Evolutionary conservation across 2,329 filamentous ascomycete species (phyloP), one percentile per base, ranked within the genome.

Genomic region (Aspergillus quadricinctus): DNA sequence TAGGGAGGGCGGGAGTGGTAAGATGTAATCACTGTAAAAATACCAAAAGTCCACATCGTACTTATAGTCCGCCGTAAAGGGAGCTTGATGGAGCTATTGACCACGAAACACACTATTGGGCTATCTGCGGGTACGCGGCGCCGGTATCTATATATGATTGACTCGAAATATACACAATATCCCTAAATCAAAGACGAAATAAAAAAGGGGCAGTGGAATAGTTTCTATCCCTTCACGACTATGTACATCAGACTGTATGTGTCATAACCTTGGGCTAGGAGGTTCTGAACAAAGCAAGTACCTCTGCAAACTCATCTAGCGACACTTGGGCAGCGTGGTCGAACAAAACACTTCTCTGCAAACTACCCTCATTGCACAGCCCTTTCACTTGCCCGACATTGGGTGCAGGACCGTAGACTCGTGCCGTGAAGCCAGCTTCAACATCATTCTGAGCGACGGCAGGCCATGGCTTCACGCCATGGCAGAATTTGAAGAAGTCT

Each of bases 401-500:
- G 9, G 41, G 43, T 7, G 63, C 69, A 4, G 67, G 66, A 1
- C 68, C 68, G 41, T 70, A 70, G 4, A 66, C 50, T 8, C 67
- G 61, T 2, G 68, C 66, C 3, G 59, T 61, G 25, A 69, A 68
- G 1, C 57, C 63, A 6, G 40, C 48, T n/a, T 59, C 48, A 25
- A 64, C 57, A 8, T 64, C 53, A 1, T 56, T 57, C 11, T 49
- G 52, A 8, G 58, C 56, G 27, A 68, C 54, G 3, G 66, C 58
- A 19, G 68, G 63, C 69, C 71, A 75, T 7, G 71, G 69, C 17
- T 53, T 65, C 48, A 69, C 57, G 4, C 75, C 75, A 58, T 72
- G 66, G 23, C 71, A 72, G 49, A 78, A 79, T 7, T 62, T 66
- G 56, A 78, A 66, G 4, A 78, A 64, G 37, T 75, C 69, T 19